Evolutionary conservation across 2,329 filamentous ascomycete genomes (phyloP).

Genomic region (Uncinocarpus reesii): DNA sequence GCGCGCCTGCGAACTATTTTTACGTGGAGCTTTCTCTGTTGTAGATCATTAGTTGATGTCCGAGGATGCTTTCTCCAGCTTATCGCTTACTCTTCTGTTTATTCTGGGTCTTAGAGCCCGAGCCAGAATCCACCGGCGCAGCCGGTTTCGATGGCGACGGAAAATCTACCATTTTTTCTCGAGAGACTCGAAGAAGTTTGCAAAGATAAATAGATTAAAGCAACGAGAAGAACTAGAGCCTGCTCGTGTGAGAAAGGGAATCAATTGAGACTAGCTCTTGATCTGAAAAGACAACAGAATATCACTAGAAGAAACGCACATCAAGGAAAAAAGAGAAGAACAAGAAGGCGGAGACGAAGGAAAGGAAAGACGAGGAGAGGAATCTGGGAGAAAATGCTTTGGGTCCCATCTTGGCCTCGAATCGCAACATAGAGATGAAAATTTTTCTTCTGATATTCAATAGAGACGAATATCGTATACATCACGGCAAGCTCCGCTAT

Average conservation of each 20-base stretch:
- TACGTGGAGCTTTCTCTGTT: neutral
- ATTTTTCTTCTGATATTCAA: slow-evolving; percentile 4
- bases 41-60: neutral
- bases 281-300: no score
- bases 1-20: slow-evolving; percentile 3
- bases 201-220: neutral
- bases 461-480: neutral
- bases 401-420: neutral
- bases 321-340: slow-evolving; percentile 1
- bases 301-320: neutral
- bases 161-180: no score
- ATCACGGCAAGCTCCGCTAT: neutral
- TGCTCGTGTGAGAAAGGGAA: no score
- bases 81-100: neutral
- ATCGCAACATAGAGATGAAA: slow-evolving; percentile 30
- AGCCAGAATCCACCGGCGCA: neutral
- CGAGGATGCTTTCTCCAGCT: neutral
- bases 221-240: neutral
- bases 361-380: neutral
- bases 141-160: neutral
- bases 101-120: neutral
- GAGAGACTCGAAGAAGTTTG: no score
- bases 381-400: neutral
- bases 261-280: no score
- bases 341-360: slow-evolving; percentile 3